Percentiles rank a stretch among this genome's conserved stretches.
Conservation (phyloP, 352 stramenopile genomes). For the Phytophthora colocasiae region DNA sequence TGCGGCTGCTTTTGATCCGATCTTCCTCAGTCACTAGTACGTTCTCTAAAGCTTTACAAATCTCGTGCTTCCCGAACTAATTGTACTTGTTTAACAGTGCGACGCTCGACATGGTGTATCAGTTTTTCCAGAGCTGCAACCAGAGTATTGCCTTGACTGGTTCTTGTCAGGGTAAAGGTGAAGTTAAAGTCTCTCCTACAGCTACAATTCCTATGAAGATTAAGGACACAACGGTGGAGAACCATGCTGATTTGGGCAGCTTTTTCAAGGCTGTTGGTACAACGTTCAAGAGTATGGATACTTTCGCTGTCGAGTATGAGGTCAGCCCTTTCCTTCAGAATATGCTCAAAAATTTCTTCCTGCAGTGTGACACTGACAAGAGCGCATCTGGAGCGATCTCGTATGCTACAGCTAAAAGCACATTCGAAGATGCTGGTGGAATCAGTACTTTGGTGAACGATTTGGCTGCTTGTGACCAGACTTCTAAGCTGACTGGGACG, state of each 20-base stretch:
- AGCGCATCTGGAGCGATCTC: slow-evolving; percentile 41
- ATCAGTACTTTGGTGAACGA: slow-evolving; percentile 58
- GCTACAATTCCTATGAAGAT: slow-evolving; percentile 46
- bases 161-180: slow-evolving; percentile 30
- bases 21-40: slow-evolving; percentile 62
- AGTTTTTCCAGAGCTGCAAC: slow-evolving; percentile 69
- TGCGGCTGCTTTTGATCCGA: slow-evolving; percentile 50
- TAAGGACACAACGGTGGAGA: slow-evolving; percentile 37
- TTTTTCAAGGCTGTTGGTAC: slow-evolving; percentile 48
- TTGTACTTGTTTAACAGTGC: slow-evolving; percentile 30
- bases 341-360: slow-evolving; percentile 60
- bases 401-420: slow-evolving; percentile 49
- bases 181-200: slow-evolving; percentile 37
- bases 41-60: slow-evolving; percentile 8
- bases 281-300: slow-evolving; percentile 43
- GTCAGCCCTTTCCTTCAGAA: slow-evolving; percentile 62
- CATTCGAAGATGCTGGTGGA: slow-evolving; percentile 50
- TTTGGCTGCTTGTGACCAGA: slow-evolving; percentile 55
- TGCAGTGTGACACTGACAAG: slow-evolving; percentile 47
- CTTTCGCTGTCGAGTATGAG: slow-evolving; percentile 66
- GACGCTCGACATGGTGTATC: slow-evolving; percentile 68
- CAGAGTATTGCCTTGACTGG: slow-evolving; percentile 45
- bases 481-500: slow-evolving; percentile 50
- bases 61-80: background rate
- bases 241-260: slow-evolving; percentile 30